These are phyloP conservation scores for Daldinia sp. DNA, from an alignment of 2,329 filamentous ascomycete species.

Conservation along the genomic window DNA sequence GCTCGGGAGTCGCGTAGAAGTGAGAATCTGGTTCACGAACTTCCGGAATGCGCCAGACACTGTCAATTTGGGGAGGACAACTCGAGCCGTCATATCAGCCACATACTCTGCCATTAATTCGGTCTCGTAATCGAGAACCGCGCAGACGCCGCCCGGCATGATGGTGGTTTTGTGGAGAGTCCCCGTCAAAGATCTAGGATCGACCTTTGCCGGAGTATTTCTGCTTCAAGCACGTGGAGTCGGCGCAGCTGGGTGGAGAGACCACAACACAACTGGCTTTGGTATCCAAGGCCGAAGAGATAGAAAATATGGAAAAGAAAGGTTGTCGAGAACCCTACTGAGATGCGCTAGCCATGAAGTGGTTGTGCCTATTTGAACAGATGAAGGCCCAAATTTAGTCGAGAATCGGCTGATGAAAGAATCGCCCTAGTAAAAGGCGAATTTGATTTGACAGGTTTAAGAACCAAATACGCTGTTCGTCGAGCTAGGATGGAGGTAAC, in stretches of 20 bases:
- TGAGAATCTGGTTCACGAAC: conserved; percentile 91
- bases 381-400: conserved; percentile 9
- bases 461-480: background rate
- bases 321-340: conserved; percentile 53
- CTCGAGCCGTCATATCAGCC: conserved; percentile 81
- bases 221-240: conserved; percentile 58
- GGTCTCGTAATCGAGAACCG: conserved; percentile 96
- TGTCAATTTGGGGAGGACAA: conserved; percentile 64
- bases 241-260: conserved; percentile 46
- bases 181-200: conserved; percentile 49
- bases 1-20: conserved; percentile 88
- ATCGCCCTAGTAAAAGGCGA: conserved; percentile 5
- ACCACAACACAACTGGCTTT: conserved; percentile 49
- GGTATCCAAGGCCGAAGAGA: conserved; percentile 56
- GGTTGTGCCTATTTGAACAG: conserved; percentile 29
- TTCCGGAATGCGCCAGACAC: conserved; percentile 84
- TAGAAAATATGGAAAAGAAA: conserved; percentile 38
- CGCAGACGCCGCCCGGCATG: conserved; percentile 86
- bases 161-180: conserved; percentile 54
- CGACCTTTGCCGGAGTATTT: conserved; percentile 52
- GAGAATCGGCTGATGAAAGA: background rate
- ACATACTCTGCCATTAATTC: conserved; percentile 96
- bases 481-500: conserved; percentile 4
- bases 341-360: conserved; percentile 55
- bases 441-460: background rate